Base-by-base conservation (phyloP, 2,329 filamentous ascomycete species). In the Dendryphion nanum region DNA sequence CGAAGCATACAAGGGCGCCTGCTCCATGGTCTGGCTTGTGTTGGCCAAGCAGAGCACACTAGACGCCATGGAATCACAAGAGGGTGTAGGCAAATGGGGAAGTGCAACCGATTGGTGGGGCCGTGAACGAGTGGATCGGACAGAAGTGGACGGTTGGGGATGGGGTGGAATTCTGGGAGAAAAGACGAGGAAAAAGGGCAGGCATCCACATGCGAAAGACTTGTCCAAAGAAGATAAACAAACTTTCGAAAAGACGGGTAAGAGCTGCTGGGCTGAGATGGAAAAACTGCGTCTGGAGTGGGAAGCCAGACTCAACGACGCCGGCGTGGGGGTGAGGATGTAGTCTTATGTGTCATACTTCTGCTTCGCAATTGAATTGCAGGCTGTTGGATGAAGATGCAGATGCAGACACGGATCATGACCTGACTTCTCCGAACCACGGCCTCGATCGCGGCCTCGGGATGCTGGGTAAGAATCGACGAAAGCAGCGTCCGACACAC, bases 121-220 rank as follows among this genome's bases (percentile, higher is more conserved):
- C 0, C 68, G 74, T 15, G 76, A 78, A 42, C 70, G 76, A 26
- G 79, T 88, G 4, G 85, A 83, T 65, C 80, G 81, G 54, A 94
- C 89, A 1, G 88, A 95, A 64, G 83, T 95, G 3, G 82, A 87
- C 30, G 87, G 89, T 6, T 96, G 90, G 89, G 90, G 89, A 0
- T 73, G 72, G 59, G 74, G 76, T 30, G 80, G 80, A 3, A 70
- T 68, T 20, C 61, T 78, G 33, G 70, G 73, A 0, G 84, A 82
- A 50, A 61, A 51, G 50, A 61, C 50, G 34, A 47, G 28, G 54
- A 63, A 38, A 35, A 69, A 73, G 17, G 72, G 75, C 8, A 74
- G 88, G 45, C 83, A 79, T 62, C 71, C 72, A 3, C 77, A 75
- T 12, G 76, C 78, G 2, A 65, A 59, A 17, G 74, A 83, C 37